Evolutionary conservation across 192 early-diverging fungal species (phyloP).

Genomic region (Rhizophlyctis rosea): DNA sequence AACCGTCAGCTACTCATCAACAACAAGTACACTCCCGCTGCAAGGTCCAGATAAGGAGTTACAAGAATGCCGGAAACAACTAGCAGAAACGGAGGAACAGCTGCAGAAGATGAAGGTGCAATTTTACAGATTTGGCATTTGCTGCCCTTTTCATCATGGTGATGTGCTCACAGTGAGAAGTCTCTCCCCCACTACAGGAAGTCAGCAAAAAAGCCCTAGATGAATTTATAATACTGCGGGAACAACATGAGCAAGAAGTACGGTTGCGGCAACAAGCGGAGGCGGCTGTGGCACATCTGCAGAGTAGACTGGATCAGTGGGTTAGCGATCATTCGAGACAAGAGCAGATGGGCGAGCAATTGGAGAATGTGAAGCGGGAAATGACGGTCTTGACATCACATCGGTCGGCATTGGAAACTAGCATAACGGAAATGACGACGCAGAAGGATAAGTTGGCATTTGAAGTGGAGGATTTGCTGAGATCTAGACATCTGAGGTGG

Average conservation of each 20-base stretch:
- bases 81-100: background rate
- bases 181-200: background rate
- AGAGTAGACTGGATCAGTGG: slow-evolving; percentile 1
- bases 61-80: background rate
- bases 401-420: slow-evolving; percentile 8
- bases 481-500: background rate
- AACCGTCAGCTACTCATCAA: too few relatives aligned
- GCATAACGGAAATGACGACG: slow-evolving; percentile 3
- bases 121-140: too few relatives aligned
- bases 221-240: slow-evolving; percentile 19
- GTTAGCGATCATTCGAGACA: background rate
- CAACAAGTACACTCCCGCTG: too few relatives aligned
- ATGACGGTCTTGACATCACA: slow-evolving; percentile 3
- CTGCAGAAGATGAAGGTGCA: background rate
- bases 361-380: slow-evolving; percentile 11
- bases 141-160: too few relatives aligned
- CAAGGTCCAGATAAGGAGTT: background rate
- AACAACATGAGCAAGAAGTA: background rate
- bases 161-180: background rate
- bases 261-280: slow-evolving; percentile 23
- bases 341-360: slow-evolving; percentile 2
- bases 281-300: slow-evolving; percentile 4
- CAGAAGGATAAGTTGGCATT: slow-evolving; percentile 5
- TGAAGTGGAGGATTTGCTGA: slow-evolving; percentile 9
- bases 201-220: slow-evolving; percentile 22